Conservation (phyloP, 2,329 filamentous ascomycete genomes). For the Zasmidium cellare region DNA sequence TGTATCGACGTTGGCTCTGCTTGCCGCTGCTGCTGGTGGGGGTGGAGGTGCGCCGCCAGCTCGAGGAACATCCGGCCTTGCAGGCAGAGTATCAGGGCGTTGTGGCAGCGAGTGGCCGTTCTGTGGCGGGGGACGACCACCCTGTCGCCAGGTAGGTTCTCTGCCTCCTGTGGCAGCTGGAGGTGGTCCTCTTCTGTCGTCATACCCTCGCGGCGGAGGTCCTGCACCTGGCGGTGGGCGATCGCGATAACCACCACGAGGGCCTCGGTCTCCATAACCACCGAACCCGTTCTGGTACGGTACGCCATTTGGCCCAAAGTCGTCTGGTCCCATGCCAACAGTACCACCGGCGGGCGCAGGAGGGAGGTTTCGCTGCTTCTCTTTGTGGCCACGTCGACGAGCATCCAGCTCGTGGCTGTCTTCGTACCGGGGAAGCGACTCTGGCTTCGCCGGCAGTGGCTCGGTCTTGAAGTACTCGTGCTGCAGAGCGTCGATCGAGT, state of each 20-base stretch:
- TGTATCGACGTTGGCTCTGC: slow-evolving; percentile 37
- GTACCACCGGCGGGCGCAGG: slow-evolving; percentile 90
- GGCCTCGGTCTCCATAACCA: slow-evolving; percentile 23
- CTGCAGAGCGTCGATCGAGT: slow-evolving; percentile 88
- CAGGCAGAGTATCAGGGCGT: slow-evolving; percentile 15
- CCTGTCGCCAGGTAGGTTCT: slow-evolving; percentile 29
- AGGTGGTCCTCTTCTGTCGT: slow-evolving; percentile 27
- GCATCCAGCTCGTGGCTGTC: slow-evolving; percentile 93
- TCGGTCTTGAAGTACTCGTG: slow-evolving; percentile 85
- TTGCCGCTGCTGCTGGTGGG: slow-evolving; percentile 10
- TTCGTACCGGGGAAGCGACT: slow-evolving; percentile 87
- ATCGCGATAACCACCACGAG: slow-evolving; percentile 28
- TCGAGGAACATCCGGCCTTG: slow-evolving; percentile 35
- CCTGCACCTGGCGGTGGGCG: slow-evolving; percentile 37
- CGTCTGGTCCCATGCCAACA: slow-evolving; percentile 70
- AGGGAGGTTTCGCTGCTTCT: slow-evolving; percentile 78
- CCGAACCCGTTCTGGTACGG: slow-evolving; percentile 31
- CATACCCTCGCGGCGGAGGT: slow-evolving; percentile 25
- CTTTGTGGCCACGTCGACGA: slow-evolving; percentile 76
- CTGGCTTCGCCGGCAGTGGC: slow-evolving; percentile 76
- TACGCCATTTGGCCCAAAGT: slow-evolving; percentile 45
- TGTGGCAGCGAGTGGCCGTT: slow-evolving; percentile 34
- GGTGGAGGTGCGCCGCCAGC: slow-evolving; percentile 5
- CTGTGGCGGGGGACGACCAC: slow-evolving; percentile 21
- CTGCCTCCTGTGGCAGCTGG: slow-evolving; percentile 14